phyloP scores from a whole-genome alignment of 2,329 filamentous ascomycete genomes.

The Magnaporthiopsis poae region DNA sequence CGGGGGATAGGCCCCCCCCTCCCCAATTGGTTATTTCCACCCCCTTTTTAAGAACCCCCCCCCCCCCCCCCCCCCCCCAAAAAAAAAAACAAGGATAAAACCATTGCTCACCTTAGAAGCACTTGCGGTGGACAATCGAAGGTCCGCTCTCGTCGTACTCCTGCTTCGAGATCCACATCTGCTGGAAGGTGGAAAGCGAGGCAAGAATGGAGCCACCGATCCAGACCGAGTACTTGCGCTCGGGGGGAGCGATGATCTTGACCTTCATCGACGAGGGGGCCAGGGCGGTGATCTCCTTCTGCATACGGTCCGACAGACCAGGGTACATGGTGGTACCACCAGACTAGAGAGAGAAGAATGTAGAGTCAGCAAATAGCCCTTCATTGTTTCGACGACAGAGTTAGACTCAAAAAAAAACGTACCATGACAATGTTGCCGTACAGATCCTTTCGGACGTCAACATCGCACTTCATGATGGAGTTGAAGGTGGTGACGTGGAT shows the following conservation, averaged over 20 bases:
- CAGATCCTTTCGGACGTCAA: slow-evolving; percentile 99
- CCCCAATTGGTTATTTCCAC: no score
- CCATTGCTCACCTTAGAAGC: slow-evolving; percentile 71
- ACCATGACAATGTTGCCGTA: slow-evolving; percentile 99
- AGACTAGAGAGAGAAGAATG: slow-evolving; percentile 8
- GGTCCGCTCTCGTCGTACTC: slow-evolving; percentile 99
- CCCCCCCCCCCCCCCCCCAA: no score
- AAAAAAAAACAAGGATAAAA: neutral
- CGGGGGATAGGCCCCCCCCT: no score
- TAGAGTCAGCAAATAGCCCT: neutral
- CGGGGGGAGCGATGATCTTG: slow-evolving; percentile 99
- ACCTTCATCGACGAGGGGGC: slow-evolving; percentile 99
- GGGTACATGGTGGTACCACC: slow-evolving; percentile 99
- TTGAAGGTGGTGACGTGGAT: slow-evolving; percentile 99
- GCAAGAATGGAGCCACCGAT: slow-evolving; percentile 99
- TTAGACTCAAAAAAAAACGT: slow-evolving; percentile 30
- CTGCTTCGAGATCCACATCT: slow-evolving; percentile 99
- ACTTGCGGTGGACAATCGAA: slow-evolving; percentile 99
- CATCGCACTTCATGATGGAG: slow-evolving; percentile 99
- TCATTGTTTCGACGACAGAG: slow-evolving; percentile 3
- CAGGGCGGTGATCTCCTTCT: slow-evolving; percentile 99
- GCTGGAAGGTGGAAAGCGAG: slow-evolving; percentile 99
- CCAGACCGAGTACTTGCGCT: slow-evolving; percentile 99
- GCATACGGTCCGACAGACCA: slow-evolving; percentile 99
- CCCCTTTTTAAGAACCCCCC: no score